These are phyloP conservation scores for Rachicladosporium sp. DNA, from an alignment of 2,329 filamentous ascomycete genomes.

Conservation along the genomic window DNA sequence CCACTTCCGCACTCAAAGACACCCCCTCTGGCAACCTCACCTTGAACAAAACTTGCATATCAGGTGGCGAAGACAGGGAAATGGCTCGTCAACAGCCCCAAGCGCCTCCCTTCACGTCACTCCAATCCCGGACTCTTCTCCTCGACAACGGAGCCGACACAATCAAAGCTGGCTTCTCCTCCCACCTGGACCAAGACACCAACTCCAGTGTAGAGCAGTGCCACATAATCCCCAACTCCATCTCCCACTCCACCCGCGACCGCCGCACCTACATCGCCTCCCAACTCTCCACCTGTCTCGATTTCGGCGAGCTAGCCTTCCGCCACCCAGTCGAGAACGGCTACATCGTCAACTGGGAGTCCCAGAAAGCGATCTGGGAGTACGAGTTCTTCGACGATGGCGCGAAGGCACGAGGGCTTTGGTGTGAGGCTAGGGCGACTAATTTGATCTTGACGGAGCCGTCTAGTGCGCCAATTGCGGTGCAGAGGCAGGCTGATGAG, in stretches of 20 bases:
- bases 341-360: slow-evolving; percentile 93
- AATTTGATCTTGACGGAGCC: slow-evolving; percentile 76
- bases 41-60: no score
- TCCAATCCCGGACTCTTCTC: slow-evolving; percentile 51
- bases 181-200: slow-evolving; percentile 15
- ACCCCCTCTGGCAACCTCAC: no score
- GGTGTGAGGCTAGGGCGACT: slow-evolving; percentile 68
- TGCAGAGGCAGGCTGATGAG: slow-evolving; percentile 88
- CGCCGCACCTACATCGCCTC: slow-evolving; percentile 68
- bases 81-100: slow-evolving; percentile 5
- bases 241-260: slow-evolving; percentile 66
- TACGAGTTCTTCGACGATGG: slow-evolving; percentile 54
- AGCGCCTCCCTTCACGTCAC: slow-evolving; percentile 1
- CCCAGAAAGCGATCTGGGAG: slow-evolving; percentile 91
- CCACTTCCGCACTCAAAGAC: no score
- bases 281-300: slow-evolving; percentile 65
- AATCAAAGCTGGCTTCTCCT: slow-evolving; percentile 68
- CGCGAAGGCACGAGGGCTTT: slow-evolving; percentile 38
- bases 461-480: slow-evolving; percentile 63
- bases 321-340: slow-evolving; percentile 86
- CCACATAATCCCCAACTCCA: slow-evolving; percentile 70
- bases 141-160: slow-evolving; percentile 89
- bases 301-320: slow-evolving; percentile 82
- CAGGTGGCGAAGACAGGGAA: neutral
- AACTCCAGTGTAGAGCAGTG: slow-evolving; percentile 38